Conservation (phyloP, 768 basidiomycete species). For the Sporobolomyces roseus region DNA sequence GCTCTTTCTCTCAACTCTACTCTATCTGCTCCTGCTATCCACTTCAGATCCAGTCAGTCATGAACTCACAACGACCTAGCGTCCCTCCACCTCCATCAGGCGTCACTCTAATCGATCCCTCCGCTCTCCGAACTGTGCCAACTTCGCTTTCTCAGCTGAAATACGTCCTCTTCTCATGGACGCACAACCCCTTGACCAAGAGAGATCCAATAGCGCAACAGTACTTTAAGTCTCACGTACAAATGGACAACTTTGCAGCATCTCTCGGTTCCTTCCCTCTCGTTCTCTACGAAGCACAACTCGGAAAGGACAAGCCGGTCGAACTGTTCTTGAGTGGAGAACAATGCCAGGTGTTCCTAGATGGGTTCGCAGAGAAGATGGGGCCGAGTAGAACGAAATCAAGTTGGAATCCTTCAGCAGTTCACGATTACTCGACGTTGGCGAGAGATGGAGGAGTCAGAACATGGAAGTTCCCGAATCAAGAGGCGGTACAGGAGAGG, state of each 20-base stretch:
- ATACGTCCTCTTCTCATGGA: constrained; percentile 31
- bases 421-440: background rate
- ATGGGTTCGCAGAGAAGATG: constrained; percentile 15
- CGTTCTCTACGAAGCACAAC: constrained; percentile 2
- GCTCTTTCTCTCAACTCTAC: too few relatives aligned
- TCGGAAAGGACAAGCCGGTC: constrained; percentile 1
- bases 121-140: too few relatives aligned
- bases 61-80: too few relatives aligned
- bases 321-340: constrained; percentile 21
- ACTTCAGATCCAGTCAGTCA: too few relatives aligned
- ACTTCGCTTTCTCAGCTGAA: constrained; percentile 25
- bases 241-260: constrained; percentile 12
- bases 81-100: too few relatives aligned
- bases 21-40: too few relatives aligned
- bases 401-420: constrained; percentile 11
- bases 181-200: constrained; percentile 19
- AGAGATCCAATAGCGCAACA: constrained; percentile 11
- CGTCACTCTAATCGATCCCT: too few relatives aligned
- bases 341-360: constrained; percentile 1
- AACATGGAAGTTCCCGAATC: background rate
- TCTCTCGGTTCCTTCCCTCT: constrained; percentile 28
- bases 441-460: background rate
- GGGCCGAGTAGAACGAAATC: constrained; percentile 20
- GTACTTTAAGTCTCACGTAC: constrained; percentile 5
- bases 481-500: constrained; percentile 7